phyloP scores from a whole-genome alignment of 2,329 filamentous ascomycete genomes.

The Trichoderma semiorbis region DNA sequence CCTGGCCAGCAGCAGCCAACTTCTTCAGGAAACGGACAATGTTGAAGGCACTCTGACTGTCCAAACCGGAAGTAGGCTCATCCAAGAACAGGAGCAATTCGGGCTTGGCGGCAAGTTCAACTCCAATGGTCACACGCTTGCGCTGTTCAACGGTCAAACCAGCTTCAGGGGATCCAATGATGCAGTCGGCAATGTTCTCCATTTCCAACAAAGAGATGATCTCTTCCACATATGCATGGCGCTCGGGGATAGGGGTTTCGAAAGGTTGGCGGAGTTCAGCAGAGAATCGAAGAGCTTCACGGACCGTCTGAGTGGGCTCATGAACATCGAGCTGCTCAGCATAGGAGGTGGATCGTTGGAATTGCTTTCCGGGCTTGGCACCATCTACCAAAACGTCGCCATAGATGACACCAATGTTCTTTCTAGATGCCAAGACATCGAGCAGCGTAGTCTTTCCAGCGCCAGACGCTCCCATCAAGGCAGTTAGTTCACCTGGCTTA shows the following conservation, averaged over 20 bases:
- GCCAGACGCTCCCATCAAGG: slow-evolving; percentile 79
- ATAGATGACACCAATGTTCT: slow-evolving; percentile 58
- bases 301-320: slow-evolving; percentile 59
- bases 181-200: slow-evolving; percentile 56
- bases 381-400: slow-evolving; percentile 58
- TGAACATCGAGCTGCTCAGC: slow-evolving; percentile 62
- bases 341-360: slow-evolving; percentile 60
- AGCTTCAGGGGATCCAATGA: slow-evolving; percentile 60
- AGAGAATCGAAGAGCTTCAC: slow-evolving; percentile 61
- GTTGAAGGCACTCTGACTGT: slow-evolving; percentile 64
- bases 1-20: slow-evolving; percentile 74
- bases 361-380: slow-evolving; percentile 53
- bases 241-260: slow-evolving; percentile 51
- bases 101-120: slow-evolving; percentile 82
- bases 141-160: slow-evolving; percentile 65
- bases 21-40: slow-evolving; percentile 77
- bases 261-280: slow-evolving; percentile 57
- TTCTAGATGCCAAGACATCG: slow-evolving; percentile 65
- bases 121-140: slow-evolving; percentile 83
- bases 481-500: slow-evolving; percentile 71
- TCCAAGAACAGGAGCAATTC: slow-evolving; percentile 74
- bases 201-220: slow-evolving; percentile 58
- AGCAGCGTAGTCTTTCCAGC: slow-evolving; percentile 84
- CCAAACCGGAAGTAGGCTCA: slow-evolving; percentile 71
- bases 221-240: slow-evolving; percentile 59